Evolutionary conservation across 2,329 filamentous ascomycete species (phyloP).

Genomic region (Grosmannia serpens): DNA sequence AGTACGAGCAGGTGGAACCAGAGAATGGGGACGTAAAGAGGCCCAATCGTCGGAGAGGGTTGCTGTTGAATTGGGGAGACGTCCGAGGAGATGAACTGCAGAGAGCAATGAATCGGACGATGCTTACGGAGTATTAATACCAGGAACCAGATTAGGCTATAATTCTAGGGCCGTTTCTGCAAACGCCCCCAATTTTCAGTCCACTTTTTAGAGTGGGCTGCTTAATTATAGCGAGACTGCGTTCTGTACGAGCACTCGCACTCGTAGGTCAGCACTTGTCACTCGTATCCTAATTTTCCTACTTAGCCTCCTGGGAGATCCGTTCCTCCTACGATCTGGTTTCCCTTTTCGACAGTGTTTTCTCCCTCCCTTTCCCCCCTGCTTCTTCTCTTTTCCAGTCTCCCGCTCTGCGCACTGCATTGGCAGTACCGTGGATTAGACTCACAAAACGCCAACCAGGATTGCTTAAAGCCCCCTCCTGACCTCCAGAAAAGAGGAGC

Average conservation of each 20-base stretch:
- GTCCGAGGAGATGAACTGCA: no score
- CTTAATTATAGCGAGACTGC: background rate
- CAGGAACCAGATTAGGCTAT: background rate
- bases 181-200: background rate
- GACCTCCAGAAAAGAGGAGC: background rate
- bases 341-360: conserved; percentile 15
- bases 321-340: conserved; percentile 14
- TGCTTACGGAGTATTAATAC: background rate
- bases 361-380: background rate
- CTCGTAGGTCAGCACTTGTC: background rate
- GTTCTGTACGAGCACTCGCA: background rate
- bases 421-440: background rate
- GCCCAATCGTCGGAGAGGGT: no score
- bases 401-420: background rate
- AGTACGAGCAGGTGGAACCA: no score
- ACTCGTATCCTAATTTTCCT: conserved; percentile 1
- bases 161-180: background rate
- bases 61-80: no score
- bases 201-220: background rate
- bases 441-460: background rate
- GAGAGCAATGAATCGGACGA: background rate
- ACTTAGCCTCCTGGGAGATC: conserved; percentile 3
- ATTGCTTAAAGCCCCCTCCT: background rate
- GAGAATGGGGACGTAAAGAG: no score
- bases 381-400: background rate